Conservation (phyloP, 208 protist species). For the Acanthamoeba healyi region DNA sequence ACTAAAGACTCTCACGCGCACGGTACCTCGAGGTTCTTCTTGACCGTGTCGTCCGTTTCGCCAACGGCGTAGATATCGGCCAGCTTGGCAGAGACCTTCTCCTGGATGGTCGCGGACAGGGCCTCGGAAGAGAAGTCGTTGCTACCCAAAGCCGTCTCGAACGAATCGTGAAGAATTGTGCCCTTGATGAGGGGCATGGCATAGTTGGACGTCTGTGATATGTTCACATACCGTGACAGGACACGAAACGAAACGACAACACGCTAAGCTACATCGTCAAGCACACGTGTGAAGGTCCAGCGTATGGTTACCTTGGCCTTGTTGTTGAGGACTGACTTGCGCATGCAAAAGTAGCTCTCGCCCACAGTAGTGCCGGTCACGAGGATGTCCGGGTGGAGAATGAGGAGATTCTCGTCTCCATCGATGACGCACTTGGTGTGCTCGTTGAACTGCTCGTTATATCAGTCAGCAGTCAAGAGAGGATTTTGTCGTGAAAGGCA, state of each 20-base stretch:
- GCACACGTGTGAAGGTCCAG: not conserved
- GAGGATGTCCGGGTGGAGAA: slow-evolving; percentile 67
- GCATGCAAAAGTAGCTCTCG: slow-evolving; percentile 73
- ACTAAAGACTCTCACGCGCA: not conserved
- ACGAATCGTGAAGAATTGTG: slow-evolving; percentile 67
- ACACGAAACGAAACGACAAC: not conserved
- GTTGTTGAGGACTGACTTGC: slow-evolving; percentile 39
- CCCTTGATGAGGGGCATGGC: slow-evolving; percentile 64
- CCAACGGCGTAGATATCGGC: slow-evolving; percentile 51
- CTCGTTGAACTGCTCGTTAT: not conserved
- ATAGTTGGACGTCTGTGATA: not conserved
- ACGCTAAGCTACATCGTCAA: not conserved
- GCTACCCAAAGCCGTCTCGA: slow-evolving; percentile 34
- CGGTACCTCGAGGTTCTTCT: not conserved
- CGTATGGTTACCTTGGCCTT: slow-evolving; percentile 40
- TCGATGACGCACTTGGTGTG: slow-evolving; percentile 38
- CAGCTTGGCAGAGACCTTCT: slow-evolving; percentile 8
- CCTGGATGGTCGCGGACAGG: slow-evolving; percentile 3
- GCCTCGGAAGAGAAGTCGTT: slow-evolving; percentile 59
- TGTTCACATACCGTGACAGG: not conserved
- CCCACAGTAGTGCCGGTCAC: slow-evolving; percentile 60
- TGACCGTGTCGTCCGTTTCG: slow-evolving; percentile 13
- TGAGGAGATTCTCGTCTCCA: slow-evolving; percentile 56
- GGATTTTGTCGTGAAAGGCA: not conserved
- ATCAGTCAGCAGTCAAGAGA: not conserved